A percentile compares a stretch with the other conserved stretches of the same genome.
These are phyloP conservation scores for Colletotrichum tamarilloi DNA, from an alignment of 2,329 filamentous ascomycete genomes.

Conservation along the genomic window DNA sequence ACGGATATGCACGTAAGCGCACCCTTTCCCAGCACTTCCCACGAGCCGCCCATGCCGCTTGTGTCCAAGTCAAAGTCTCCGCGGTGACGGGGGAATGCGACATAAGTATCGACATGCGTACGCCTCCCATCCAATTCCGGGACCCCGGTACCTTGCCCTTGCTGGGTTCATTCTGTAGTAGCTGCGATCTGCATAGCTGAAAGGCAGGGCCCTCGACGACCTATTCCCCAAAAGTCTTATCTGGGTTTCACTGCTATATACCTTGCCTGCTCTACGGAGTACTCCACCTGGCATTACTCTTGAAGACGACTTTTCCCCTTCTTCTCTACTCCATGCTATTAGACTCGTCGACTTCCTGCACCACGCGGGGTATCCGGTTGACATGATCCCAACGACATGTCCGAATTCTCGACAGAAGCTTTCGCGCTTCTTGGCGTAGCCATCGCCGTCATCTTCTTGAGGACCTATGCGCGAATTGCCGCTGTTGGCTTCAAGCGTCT, in stretches of 20 bases:
- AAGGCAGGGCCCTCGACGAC: neutral
- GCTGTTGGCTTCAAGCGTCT: slow-evolving; percentile 62
- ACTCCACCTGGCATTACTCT: neutral
- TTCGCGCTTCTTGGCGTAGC: slow-evolving; percentile 61
- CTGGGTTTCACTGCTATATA: slow-evolving; percentile 12
- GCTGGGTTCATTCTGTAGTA: neutral
- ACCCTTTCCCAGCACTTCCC: neutral
- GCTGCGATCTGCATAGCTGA: slow-evolving; percentile 15
- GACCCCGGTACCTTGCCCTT: slow-evolving; percentile 4
- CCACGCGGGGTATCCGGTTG: neutral
- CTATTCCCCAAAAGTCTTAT: neutral
- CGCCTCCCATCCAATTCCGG: neutral
- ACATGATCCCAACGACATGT: slow-evolving; percentile 23
- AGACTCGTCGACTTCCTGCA: neutral
- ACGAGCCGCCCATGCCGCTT: neutral
- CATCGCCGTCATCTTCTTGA: slow-evolving; percentile 59
- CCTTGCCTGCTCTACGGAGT: neutral
- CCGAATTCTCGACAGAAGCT: slow-evolving; percentile 45
- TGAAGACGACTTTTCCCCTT: neutral
- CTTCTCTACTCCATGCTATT: neutral
- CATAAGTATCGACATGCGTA: neutral
- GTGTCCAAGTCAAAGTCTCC: neutral
- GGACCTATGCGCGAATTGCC: slow-evolving; percentile 60
- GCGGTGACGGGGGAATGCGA: neutral
- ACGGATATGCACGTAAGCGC: neutral